Conservation (phyloP, 352 stramenopile species). For the Phytophthora macrochlamydospora region DNA sequence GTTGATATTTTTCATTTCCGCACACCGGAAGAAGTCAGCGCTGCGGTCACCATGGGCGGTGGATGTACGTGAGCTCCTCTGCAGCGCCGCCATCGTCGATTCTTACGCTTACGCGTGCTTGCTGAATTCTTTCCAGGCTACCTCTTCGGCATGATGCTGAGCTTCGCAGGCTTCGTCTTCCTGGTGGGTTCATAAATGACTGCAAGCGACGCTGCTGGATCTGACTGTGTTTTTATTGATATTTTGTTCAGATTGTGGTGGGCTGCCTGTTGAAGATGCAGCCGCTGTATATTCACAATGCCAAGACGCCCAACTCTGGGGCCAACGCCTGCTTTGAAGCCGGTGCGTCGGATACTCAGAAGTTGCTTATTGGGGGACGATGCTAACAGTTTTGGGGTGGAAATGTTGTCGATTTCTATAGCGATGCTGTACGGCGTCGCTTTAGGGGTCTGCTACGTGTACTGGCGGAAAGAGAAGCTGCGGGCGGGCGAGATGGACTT, state of each 20-base stretch:
- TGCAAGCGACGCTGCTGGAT: no score
- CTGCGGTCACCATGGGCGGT: constrained; percentile 15
- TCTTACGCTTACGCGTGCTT: not conserved
- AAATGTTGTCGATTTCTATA: constrained; percentile 10
- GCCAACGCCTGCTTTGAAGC: constrained; percentile 81
- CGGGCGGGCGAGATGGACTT: constrained; percentile 43
- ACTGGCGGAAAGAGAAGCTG: constrained; percentile 64
- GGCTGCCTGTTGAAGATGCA: constrained; percentile 78
- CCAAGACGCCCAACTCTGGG: constrained; percentile 74
- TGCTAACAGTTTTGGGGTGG: not conserved
- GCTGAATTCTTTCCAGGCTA: constrained; percentile 44
- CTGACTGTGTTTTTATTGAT: no score
- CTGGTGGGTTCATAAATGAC: constrained; percentile 39
- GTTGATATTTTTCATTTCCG: no score
- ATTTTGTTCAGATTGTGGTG: constrained; percentile 54
- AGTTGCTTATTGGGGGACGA: not conserved
- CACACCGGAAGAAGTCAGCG: no score
- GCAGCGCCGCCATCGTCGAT: not conserved
- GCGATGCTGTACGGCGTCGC: constrained; percentile 61
- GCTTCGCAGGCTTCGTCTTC: constrained; percentile 81
- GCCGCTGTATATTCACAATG: constrained; percentile 70
- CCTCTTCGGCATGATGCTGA: constrained; percentile 80
- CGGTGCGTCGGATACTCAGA: constrained; percentile 39
- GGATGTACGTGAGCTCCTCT: constrained; percentile 18
- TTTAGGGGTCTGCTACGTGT: constrained; percentile 52